Evolutionary conservation across 352 stramenopile species (phyloP).

Genomic region (Globisporangium spinosum): DNA sequence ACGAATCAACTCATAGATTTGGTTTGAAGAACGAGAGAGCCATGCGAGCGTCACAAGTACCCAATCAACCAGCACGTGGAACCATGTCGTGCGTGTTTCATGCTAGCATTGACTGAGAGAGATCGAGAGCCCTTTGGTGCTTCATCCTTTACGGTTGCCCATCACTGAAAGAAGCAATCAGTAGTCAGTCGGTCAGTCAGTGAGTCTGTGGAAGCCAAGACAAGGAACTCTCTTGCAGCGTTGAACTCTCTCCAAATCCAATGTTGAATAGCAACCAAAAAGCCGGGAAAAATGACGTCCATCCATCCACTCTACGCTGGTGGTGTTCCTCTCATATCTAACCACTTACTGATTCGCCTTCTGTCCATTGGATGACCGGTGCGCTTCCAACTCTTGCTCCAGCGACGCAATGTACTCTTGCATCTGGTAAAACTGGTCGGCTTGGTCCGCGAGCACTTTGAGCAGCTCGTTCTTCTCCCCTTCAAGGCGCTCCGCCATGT

Average conservation of each 20-base stretch:
- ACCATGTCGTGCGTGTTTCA: too few species aligned
- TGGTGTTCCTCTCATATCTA: too few species aligned
- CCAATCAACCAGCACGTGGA: too few species aligned
- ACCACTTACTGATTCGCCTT: slow-evolving; percentile 7
- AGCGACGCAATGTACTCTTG: slow-evolving; percentile 74
- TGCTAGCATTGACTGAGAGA: too few species aligned
- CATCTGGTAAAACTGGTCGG: slow-evolving; percentile 73
- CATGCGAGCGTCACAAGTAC: too few species aligned
- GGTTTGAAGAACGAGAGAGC: neutral
- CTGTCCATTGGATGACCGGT: slow-evolving; percentile 21
- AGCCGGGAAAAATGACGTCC: neutral
- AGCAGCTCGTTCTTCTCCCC: slow-evolving; percentile 73
- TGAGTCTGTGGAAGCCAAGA: neutral
- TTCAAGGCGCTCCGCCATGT: slow-evolving; percentile 73
- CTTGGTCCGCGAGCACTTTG: slow-evolving; percentile 58
- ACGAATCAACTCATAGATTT: neutral
- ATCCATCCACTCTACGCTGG: neutral
- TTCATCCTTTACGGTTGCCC: neutral
- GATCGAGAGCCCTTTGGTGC: too few species aligned
- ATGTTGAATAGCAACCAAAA: too few species aligned
- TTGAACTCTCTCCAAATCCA: neutral
- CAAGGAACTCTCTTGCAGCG: neutral
- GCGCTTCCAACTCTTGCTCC: slow-evolving; percentile 48
- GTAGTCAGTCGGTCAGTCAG: too few species aligned
- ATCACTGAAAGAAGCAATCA: neutral